These are phyloP conservation scores for Hirsutella thompsonii DNA, from an alignment of 2,329 filamentous ascomycete species.

Conservation along the genomic window DNA sequence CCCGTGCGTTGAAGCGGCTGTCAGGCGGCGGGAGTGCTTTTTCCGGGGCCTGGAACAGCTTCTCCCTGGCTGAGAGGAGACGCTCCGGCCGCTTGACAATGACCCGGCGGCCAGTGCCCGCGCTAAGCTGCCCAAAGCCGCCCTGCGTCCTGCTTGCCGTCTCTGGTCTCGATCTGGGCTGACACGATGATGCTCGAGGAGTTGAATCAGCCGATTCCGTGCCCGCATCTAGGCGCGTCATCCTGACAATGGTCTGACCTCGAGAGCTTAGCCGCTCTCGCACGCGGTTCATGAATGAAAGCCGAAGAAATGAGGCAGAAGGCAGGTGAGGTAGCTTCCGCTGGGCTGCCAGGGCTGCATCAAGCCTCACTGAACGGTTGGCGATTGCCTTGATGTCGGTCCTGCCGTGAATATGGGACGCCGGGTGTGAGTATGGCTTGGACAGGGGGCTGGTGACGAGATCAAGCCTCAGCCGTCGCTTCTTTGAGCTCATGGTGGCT, in stretches of 20 bases:
- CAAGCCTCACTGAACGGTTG: constrained; percentile 22
- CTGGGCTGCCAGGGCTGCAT: constrained; percentile 16
- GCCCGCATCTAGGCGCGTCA: background rate
- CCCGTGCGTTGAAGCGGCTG: background rate
- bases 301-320: constrained; percentile 43
- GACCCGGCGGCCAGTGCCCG: background rate
- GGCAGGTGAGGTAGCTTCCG: constrained; percentile 29
- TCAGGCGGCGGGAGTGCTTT: background rate
- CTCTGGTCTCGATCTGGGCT: background rate
- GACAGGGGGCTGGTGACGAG: constrained; percentile 61
- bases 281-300: constrained; percentile 52
- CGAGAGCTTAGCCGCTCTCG: constrained; percentile 26
- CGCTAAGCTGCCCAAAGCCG: too few relatives aligned
- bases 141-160: background rate
- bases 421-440: constrained; percentile 54
- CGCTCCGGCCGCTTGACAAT: background rate
- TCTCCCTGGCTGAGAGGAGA: background rate
- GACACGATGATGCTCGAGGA: background rate
- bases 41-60: background rate
- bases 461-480: constrained; percentile 48
- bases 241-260: background rate
- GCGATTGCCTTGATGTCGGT: constrained; percentile 23
- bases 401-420: constrained; percentile 50
- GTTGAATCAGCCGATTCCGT: background rate
- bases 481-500: constrained; percentile 43